Conservation (phyloP, 2,329 filamentous ascomycete genomes). For the Rhexocercosporidium sp. region DNA sequence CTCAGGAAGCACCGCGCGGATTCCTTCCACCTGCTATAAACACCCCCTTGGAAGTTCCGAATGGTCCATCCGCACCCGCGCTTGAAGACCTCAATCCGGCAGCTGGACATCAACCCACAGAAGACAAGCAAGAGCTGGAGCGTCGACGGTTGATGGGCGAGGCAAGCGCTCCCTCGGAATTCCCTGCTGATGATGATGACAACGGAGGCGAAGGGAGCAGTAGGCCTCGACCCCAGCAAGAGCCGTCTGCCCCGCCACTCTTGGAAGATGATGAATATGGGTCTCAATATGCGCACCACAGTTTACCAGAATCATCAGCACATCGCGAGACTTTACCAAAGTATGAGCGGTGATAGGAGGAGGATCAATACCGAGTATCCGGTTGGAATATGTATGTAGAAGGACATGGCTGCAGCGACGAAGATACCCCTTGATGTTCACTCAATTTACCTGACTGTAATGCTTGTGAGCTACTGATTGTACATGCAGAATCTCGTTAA, state of each 20-base stretch:
- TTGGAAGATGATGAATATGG: conserved; percentile 58
- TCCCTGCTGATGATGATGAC: conserved; percentile 54
- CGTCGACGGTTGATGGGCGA: conserved; percentile 56
- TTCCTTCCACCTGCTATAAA: conserved; percentile 19
- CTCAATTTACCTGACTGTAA: background rate
- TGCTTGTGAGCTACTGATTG: background rate
- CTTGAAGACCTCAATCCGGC: conserved; percentile 32
- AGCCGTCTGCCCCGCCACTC: conserved; percentile 64
- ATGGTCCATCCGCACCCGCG: conserved; percentile 32
- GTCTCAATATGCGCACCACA: conserved; percentile 28
- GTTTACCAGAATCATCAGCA: conserved; percentile 15
- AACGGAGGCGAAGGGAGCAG: conserved; percentile 41
- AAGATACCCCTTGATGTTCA: conserved; percentile 7
- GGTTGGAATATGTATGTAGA: background rate
- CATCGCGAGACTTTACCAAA: conserved; percentile 38
- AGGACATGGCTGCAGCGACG: background rate
- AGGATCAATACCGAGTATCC: background rate
- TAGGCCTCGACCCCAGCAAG: conserved; percentile 29
- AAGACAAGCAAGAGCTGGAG: conserved; percentile 76
- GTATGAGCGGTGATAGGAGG: conserved; percentile 38
- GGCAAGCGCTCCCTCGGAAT: conserved; percentile 57
- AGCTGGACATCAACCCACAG: conserved; percentile 44
- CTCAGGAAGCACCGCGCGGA: conserved; percentile 23
- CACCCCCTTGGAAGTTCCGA: background rate
- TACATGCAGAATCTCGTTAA: background rate